phyloP scores from a whole-genome alignment of 805 yeast genomes.

The Kuraishia hungarica region DNA sequence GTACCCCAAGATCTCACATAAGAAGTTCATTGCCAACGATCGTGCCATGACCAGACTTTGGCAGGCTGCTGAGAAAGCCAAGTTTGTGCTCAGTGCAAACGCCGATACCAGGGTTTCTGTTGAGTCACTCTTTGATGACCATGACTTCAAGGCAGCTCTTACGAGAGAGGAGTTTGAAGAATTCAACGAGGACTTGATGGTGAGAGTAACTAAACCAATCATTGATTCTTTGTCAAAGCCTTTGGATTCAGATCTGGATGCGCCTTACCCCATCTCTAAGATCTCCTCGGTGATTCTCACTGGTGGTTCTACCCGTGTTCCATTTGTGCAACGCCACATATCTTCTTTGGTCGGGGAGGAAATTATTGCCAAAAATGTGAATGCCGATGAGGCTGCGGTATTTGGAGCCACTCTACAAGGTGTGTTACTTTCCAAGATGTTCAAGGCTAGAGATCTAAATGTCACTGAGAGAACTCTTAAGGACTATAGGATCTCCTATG shows the following conservation, averaged over 20 bases:
- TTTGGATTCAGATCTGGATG: slow-evolving; percentile 13
- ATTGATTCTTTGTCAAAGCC: slow-evolving; percentile 35
- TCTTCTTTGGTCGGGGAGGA: slow-evolving; percentile 47
- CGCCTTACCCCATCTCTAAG: slow-evolving; percentile 11
- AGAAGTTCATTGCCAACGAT: slow-evolving; percentile 34
- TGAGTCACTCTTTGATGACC: slow-evolving; percentile 66
- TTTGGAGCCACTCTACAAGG: slow-evolving; percentile 86
- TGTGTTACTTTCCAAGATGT: slow-evolving; percentile 59
- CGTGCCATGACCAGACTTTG: slow-evolving; percentile 60
- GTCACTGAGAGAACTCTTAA: slow-evolving; percentile 48
- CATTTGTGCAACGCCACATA: slow-evolving; percentile 67
- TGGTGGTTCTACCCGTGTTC: slow-evolving; percentile 91
- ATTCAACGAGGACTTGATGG: slow-evolving; percentile 31
- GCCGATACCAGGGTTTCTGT: slow-evolving; percentile 66
- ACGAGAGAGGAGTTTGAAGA: slow-evolving; percentile 79
- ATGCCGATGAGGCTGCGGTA: slow-evolving; percentile 93
- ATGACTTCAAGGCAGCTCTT: slow-evolving; percentile 62
- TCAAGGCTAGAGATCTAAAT: slow-evolving; percentile 52
- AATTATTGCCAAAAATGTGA: slow-evolving; percentile 69
- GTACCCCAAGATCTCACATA: slow-evolving; percentile 28
- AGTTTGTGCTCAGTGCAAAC: slow-evolving; percentile 81
- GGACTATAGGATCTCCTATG: slow-evolving; percentile 32
- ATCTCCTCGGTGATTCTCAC: slow-evolving; percentile 59
- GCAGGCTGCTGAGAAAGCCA: slow-evolving; percentile 85
- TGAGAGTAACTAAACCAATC: slow-evolving; percentile 47